phyloP scores from a whole-genome alignment of 495 filamentous ascomycete genomes.

The Lindgomyces ingoldianus region DNA sequence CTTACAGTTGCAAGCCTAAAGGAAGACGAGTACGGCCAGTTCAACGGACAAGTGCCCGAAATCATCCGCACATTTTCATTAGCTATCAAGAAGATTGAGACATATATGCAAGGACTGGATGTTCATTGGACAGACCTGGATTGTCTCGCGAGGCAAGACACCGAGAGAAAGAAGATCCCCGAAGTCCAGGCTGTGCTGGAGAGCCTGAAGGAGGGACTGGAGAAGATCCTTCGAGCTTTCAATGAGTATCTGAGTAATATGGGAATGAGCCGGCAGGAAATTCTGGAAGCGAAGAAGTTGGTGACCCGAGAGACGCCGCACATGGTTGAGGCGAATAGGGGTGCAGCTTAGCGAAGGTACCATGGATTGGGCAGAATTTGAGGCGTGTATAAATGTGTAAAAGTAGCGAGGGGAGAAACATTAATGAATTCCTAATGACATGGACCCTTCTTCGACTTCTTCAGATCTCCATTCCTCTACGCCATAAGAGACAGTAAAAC shows the following conservation, averaged over 20 bases:
- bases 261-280: slow-evolving; percentile 63
- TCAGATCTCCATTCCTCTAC: too few relatives aligned
- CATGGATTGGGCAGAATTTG: background rate
- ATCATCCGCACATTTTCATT: slow-evolving; percentile 71
- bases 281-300: slow-evolving; percentile 65
- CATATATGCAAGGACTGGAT: slow-evolving; percentile 60
- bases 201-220: slow-evolving; percentile 60
- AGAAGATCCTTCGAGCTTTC: slow-evolving; percentile 65
- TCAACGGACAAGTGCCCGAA: slow-evolving; percentile 71
- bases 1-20: slow-evolving; percentile 70
- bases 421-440: background rate
- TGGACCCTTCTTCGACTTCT: too few relatives aligned
- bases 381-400: background rate
- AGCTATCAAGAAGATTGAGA: slow-evolving; percentile 67
- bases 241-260: slow-evolving; percentile 67
- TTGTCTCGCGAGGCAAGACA: slow-evolving; percentile 21
- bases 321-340: background rate
- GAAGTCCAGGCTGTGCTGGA: slow-evolving; percentile 63
- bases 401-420: background rate
- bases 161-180: slow-evolving; percentile 39
- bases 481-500: too few relatives aligned
- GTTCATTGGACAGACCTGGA: slow-evolving; percentile 83
- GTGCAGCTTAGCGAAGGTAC: background rate
- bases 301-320: background rate
- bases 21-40: slow-evolving; percentile 87